Evolutionary conservation across 2,329 filamentous ascomycete species (phyloP), one percentile per base, ranked within the genome.

Genomic region (Monosporascus sp.): DNA sequence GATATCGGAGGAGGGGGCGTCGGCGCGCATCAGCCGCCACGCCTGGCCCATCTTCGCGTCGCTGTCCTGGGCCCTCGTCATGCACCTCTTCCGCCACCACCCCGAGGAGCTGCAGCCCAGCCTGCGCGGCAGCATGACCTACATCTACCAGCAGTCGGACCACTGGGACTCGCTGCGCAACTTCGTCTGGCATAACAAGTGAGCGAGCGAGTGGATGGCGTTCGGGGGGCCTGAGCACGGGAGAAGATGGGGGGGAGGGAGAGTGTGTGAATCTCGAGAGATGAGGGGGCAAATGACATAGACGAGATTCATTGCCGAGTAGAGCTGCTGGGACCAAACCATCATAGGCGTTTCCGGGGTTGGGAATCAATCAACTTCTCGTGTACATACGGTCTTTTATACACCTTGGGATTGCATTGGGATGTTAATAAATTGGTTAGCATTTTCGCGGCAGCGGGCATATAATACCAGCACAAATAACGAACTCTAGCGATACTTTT

Each of bases 11-110:
- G 75, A 81, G 69, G 61, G 71, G 57, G 60, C 74, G 64, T 76
- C 70, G 53, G 62, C 65, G 48, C 57, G 60, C 38, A 84, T 91
- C 63, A 80, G 77, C 64, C 69, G 84, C 68, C 87, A 93, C 67
- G 89, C 89, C 52, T 99, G 94, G 93, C 91, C 93, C 2, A 87
- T 87, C 2, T 99, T 99, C 74, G 93, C 94, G 43, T 89, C 87
- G 62, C 65, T 93, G 59, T 95, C 88, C 66, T 99, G 94, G 94
- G 94, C 87, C 5, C 78, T 85, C 66, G 91, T 99, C 59, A 99
- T 99, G 94, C 91, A 93, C 74, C 73, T 99, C 56, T 99, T 97
- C 77, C 83, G 89, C 64, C 89, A 88, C 82, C 86, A 97, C 74
- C 91, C 94, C 5, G 90, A 95, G 64, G 90, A 89, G 53, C 81